Evolutionary conservation across 2,329 filamentous ascomycete species (phyloP), one percentile per base, ranked within the genome.

Genomic region (Coleophoma eucalyptorum): DNA sequence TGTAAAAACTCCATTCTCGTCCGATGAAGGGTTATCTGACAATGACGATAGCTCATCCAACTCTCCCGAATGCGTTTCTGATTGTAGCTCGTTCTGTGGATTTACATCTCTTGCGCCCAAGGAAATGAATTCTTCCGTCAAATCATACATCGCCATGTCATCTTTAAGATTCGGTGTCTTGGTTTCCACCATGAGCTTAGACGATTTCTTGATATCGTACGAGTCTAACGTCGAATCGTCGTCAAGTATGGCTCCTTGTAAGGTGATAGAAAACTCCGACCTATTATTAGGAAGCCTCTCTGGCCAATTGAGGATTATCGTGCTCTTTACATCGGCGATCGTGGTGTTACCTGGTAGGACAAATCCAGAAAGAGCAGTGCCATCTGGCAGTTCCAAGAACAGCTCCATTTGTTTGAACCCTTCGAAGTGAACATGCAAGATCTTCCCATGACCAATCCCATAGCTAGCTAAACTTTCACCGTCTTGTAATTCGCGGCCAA

Each of bases 61-160:
- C n/a, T n/a, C n/a, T 4, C 4, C 19, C 3, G 19, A 15, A 16
- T 10, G 5, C n/a, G 37, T n/a, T n/a, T n/a, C 19, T 16, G 37
- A n/a, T 7, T 19, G n/a, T 40, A 16, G 8, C 37, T 16, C 19
- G 3, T 11, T 40, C 8, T 40, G n/a, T n/a, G 10, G 19, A 19
- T 20, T 48, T 19, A 11, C 13, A 5, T 26, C 26, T 42, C 13
- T 20, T 21, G 32, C 7, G 15, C 4, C n/a, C 7, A 34, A 37
- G 5, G 31, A 4, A 11, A 13, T 5, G 26, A 5, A 7, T 31
- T 48, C 37, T 32, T 48, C 46, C 5, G 35, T 40, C 11, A 48
- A 26, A 48, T 48, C 46, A 16, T 48, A 48, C 18, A 41, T 19
- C 10, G 20, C 21, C 46, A 48, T 38, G 20, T 48, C 35, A 31